Evolutionary conservation across 2,329 filamentous ascomycete species (phyloP).

Genomic region (Aspergillus latus): DNA sequence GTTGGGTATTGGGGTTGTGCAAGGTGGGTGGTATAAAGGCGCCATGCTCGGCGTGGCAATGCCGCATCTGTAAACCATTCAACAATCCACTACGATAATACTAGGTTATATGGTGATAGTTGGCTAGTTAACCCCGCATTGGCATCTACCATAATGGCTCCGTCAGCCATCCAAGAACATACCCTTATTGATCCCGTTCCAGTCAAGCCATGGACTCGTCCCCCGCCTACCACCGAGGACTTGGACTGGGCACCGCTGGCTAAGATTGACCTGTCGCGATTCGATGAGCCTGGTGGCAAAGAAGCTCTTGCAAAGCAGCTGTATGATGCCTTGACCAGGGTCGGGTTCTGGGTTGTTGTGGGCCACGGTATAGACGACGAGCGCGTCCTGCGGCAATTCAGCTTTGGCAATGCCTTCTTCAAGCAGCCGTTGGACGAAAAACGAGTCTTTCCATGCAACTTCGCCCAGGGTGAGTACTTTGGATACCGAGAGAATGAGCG

Average conservation of each 20-base stretch:
- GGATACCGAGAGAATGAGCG: slow-evolving; percentile 34
- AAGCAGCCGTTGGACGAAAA: slow-evolving; percentile 31
- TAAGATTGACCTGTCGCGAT: slow-evolving; percentile 57
- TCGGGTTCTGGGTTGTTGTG: slow-evolving; percentile 33
- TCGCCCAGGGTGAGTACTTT: slow-evolving; percentile 34
- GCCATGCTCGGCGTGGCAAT: too few relatives aligned
- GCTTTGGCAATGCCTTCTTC: slow-evolving; percentile 30
- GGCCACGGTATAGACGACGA: slow-evolving; percentile 26
- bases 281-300: slow-evolving; percentile 56
- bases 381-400: slow-evolving; percentile 29
- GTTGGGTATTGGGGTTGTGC: too few relatives aligned
- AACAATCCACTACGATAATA: too few relatives aligned
- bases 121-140: too few relatives aligned
- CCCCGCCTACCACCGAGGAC: slow-evolving; percentile 23
- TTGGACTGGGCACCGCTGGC: slow-evolving; percentile 54
- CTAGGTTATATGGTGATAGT: too few relatives aligned
- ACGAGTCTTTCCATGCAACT: slow-evolving; percentile 24
- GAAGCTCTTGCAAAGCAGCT: slow-evolving; percentile 55
- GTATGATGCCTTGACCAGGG: slow-evolving; percentile 50
- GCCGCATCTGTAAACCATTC: too few relatives aligned
- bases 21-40: too few relatives aligned
- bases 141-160: slow-evolving; percentile 18
- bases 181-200: slow-evolving; percentile 6
- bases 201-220: slow-evolving; percentile 30
- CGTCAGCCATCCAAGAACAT: slow-evolving; percentile 22